phyloP scores from a whole-genome alignment of 805 yeast species.

The Starmerella gropengiesseri region DNA sequence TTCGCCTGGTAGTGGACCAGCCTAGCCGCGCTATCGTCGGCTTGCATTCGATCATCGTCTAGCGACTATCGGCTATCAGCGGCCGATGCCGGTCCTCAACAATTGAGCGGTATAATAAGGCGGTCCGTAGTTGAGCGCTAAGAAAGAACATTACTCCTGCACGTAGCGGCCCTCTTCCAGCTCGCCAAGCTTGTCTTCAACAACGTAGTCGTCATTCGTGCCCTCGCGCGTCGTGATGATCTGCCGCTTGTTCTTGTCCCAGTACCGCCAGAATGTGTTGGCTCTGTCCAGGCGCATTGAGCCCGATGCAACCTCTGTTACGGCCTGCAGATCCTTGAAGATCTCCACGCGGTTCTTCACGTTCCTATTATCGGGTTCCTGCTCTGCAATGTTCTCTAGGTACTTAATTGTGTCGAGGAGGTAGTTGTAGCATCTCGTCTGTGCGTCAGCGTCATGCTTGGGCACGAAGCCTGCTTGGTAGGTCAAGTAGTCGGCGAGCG shows the following conservation, averaged over 20 bases:
- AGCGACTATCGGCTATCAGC: no score
- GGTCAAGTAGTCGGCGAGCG: slow-evolving; percentile 19
- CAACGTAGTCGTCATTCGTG: slow-evolving; percentile 17
- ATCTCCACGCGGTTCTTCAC: slow-evolving; percentile 9
- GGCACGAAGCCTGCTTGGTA: slow-evolving; percentile 29
- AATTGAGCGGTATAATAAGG: no score
- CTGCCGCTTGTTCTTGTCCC: slow-evolving; percentile 30
- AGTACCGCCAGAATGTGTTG: slow-evolving; percentile 30
- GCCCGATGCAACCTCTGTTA: slow-evolving; percentile 20
- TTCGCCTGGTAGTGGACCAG: not conserved
- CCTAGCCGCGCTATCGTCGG: no score
- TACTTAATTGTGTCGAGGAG: slow-evolving; percentile 22
- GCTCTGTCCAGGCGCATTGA: slow-evolving; percentile 22
- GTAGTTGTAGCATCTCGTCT: slow-evolving; percentile 27
- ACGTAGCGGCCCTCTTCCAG: slow-evolving; percentile 30
- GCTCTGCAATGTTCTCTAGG: slow-evolving; percentile 18
- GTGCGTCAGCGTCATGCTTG: slow-evolving; percentile 28
- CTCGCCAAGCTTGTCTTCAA: slow-evolving; percentile 23
- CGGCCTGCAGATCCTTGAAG: slow-evolving; percentile 16
- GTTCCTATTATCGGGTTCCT: slow-evolving; percentile 10
- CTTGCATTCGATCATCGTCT: no score
- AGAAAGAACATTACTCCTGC: slow-evolving; percentile 13
- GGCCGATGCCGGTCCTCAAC: no score
- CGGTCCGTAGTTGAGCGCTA: not conserved
- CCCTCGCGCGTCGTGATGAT: slow-evolving; percentile 21